phyloP scores from a whole-genome alignment of 2,329 filamentous ascomycete genomes.

The Curvularia sp. region DNA sequence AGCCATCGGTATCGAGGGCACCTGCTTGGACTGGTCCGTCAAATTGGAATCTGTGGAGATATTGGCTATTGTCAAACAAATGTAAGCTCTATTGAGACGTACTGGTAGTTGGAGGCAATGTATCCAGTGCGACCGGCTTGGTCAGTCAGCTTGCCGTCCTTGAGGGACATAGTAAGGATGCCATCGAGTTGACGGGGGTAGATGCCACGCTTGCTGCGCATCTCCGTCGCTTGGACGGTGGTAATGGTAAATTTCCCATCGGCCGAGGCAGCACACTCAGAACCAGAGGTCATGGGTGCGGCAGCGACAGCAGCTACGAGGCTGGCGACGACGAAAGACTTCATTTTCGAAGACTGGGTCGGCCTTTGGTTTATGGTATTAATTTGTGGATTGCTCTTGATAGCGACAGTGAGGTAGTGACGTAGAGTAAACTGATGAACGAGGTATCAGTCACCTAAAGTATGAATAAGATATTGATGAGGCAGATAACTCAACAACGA shows the following conservation, averaged over 20 bases:
- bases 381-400: constrained; percentile 17
- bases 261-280: constrained; percentile 60
- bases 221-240: constrained; percentile 56
- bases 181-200: constrained; percentile 40
- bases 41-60: constrained; percentile 49
- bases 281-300: constrained; percentile 48
- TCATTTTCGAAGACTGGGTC: constrained; percentile 34
- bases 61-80: constrained; percentile 12
- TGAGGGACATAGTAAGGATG: constrained; percentile 67
- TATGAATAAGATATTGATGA: constrained; percentile 14
- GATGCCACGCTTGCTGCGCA: constrained; percentile 34
- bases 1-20: constrained; percentile 75
- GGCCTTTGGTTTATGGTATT: constrained; percentile 13
- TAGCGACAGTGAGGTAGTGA: constrained; percentile 30
- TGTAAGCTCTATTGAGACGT: constrained; percentile 6
- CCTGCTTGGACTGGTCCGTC: constrained; percentile 63
- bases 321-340: constrained; percentile 40
- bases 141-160: constrained; percentile 70
- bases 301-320: constrained; percentile 41
- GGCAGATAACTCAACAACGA: constrained; percentile 38
- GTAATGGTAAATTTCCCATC: constrained; percentile 67
- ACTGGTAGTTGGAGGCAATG: constrained; percentile 79
- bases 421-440: constrained; percentile 45
- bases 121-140: constrained; percentile 73
- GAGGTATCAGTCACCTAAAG: constrained; percentile 45